Evolutionary conservation across 495 filamentous ascomycete genomes (phyloP).

Genomic region (Daldinia childiae): DNA sequence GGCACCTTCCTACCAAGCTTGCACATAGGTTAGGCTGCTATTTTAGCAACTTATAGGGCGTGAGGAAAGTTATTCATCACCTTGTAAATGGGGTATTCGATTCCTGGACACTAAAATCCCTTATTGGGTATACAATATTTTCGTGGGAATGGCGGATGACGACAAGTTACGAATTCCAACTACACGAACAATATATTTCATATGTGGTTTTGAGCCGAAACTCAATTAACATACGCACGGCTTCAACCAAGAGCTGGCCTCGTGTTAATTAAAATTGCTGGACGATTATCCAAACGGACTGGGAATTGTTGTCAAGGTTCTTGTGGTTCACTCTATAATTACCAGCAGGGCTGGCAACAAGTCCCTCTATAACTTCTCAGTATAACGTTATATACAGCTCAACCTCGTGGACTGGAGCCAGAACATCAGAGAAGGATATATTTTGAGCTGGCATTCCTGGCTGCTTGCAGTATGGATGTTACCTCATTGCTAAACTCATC

Average conservation of each 20-base stretch:
- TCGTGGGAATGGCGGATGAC: constrained; percentile 14
- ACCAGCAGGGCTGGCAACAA: not conserved
- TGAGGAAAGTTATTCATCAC: not conserved
- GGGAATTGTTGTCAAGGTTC: not conserved
- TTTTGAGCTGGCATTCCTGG: constrained; percentile 3
- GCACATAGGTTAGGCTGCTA: not conserved
- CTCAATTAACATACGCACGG: not conserved
- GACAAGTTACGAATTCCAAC: not conserved
- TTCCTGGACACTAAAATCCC: not conserved
- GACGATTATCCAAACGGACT: not conserved
- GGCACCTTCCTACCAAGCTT: not conserved
- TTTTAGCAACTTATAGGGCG: not conserved
- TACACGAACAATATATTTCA: constrained; percentile 5
- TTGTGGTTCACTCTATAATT: not conserved
- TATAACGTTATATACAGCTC: not conserved
- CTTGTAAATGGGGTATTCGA: not conserved
- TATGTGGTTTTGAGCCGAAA: not conserved
- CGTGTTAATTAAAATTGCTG: not conserved
- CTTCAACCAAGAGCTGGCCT: not conserved
- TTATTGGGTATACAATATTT: not conserved
- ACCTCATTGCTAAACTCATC: constrained; percentile 51
- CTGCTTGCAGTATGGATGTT: constrained; percentile 42
- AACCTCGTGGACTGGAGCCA: not conserved
- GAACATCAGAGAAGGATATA: not conserved
- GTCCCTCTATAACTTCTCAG: not conserved